phyloP scores from a whole-genome alignment of 176 grass and related monocot species.

The Luzula sylvatica region DNA sequence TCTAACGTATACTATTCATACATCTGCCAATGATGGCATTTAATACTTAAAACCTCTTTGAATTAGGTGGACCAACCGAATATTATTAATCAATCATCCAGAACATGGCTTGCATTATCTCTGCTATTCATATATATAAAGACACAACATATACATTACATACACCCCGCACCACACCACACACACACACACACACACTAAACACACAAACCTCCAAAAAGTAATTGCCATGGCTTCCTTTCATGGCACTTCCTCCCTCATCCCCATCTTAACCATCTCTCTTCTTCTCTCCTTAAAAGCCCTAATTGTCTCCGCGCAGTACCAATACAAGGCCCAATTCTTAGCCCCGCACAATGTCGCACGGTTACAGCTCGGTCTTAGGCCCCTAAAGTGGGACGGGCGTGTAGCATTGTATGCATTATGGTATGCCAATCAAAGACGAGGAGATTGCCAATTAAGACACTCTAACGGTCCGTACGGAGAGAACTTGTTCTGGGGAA shows the following conservation, averaged over 20 bases:
- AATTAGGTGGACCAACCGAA: constrained; percentile 55
- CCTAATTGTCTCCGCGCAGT: background rate
- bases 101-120: constrained; percentile 47
- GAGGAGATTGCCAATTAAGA: constrained; percentile 59
- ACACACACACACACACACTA: constrained; percentile 7
- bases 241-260: background rate
- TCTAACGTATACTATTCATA: background rate
- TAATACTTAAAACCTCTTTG: constrained; percentile 19
- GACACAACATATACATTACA: constrained; percentile 7
- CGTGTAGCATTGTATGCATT: constrained; percentile 46
- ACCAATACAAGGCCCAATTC: constrained; percentile 27
- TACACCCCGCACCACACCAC: background rate
- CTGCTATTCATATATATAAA: constrained; percentile 10
- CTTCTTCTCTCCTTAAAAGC: constrained; percentile 15
- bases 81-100: constrained; percentile 41
- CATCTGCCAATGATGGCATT: constrained; percentile 19
- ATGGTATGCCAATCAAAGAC: constrained; percentile 41
- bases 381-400: constrained; percentile 39
- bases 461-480: constrained; percentile 70
- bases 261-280: constrained; percentile 11
- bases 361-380: constrained; percentile 26
- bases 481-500: constrained; percentile 91
- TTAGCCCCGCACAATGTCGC: constrained; percentile 44
- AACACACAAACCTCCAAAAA: background rate
- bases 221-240: constrained; percentile 22